Base-by-base conservation (phyloP, 768 basidiomycete genomes). In the Glaciozyma martinii region DNA sequence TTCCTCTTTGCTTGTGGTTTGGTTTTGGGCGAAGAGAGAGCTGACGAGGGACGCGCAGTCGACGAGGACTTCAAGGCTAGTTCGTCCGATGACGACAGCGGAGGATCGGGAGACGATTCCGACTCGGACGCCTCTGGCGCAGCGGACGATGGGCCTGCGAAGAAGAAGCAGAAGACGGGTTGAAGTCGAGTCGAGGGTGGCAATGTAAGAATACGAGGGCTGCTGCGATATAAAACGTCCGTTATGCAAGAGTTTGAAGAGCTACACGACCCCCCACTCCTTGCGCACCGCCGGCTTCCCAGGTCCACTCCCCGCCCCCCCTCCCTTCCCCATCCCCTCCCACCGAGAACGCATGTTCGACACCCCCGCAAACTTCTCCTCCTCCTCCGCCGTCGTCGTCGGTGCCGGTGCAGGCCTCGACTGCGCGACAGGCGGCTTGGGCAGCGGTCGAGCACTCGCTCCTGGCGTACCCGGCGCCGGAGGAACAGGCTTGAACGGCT, bases 51-150 rank as follows among this genome's bases (percentile, higher is more conserved):
- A 44, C 42, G 33, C 25, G 32, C 68, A 77, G 79, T 78, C 88
- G 94, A 88, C 70, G 87, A 93, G 76, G 92, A 95, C 77, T 98
- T 98, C 83, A 78, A 85, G 66, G 91, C 86, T 10, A 68, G 69
- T 32, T 73, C 72, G 18, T 64, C 46, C 30, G 71, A 70, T 8
- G 76, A 75, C 18, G 76, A 68, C 50, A 27, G 25, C 25, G 15
- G 25, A 25, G 76, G 74, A 16, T 72, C 70, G 44, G 76, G 72
- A 42, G 40, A 75, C 59, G 71, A 71, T 55, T 79, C 78, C 66
- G 76, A 75, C 71, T 76, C 76, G 50, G 67, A 62, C 8, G 68
- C 60, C 18, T n/a, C 16, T 16, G 66, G 67, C 56, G 71, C 59
- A 21, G 68, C n/a, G 27, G 57, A 27, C 12, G 60, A 66, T 37